Percentiles rank a stretch among this genome's conserved stretches.
These are phyloP conservation scores for Ophiostoma australiae DNA, from an alignment of 2,329 filamentous ascomycete genomes.

Conservation along the genomic window DNA sequence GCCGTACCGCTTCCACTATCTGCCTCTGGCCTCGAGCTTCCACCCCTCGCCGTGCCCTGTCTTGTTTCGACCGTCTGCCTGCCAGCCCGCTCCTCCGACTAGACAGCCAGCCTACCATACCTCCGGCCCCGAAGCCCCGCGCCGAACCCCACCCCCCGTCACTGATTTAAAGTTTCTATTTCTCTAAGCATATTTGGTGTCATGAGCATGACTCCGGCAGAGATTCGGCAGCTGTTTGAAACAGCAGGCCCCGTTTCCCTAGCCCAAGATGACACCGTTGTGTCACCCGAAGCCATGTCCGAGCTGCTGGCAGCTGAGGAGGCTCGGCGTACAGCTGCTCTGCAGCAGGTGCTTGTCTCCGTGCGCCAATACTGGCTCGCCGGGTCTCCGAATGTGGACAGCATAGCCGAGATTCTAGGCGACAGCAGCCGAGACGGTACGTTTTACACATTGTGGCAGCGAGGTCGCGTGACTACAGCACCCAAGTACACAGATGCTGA, in stretches of 20 bases:
- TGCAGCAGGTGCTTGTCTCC: constrained; percentile 39
- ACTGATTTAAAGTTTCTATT: not conserved
- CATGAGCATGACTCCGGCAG: constrained; percentile 2
- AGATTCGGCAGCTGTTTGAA: not conserved
- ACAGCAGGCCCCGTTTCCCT: not conserved
- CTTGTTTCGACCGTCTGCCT: not conserved
- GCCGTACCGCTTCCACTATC: not conserved
- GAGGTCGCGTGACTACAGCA: not conserved
- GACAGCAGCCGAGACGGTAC: constrained; percentile 53
- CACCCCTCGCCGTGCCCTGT: not conserved
- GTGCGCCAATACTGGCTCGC: constrained; percentile 41
- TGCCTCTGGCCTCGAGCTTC: not conserved
- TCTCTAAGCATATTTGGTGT: no score
- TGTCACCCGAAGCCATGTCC: not conserved
- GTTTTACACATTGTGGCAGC: constrained; percentile 28
- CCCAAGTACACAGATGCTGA: not conserved
- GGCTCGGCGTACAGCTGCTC: constrained; percentile 26
- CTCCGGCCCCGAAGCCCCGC: not conserved
- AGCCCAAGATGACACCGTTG: not conserved
- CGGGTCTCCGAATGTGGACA: constrained; percentile 33
- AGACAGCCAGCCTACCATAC: not conserved
- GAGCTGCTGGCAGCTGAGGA: constrained; percentile 23
- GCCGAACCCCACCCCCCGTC: not conserved
- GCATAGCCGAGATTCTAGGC: constrained; percentile 49
- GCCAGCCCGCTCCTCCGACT: not conserved